Evolutionary conservation across 345 rosid genomes (phyloP).

Genomic region (Lepidium aucheri): DNA sequence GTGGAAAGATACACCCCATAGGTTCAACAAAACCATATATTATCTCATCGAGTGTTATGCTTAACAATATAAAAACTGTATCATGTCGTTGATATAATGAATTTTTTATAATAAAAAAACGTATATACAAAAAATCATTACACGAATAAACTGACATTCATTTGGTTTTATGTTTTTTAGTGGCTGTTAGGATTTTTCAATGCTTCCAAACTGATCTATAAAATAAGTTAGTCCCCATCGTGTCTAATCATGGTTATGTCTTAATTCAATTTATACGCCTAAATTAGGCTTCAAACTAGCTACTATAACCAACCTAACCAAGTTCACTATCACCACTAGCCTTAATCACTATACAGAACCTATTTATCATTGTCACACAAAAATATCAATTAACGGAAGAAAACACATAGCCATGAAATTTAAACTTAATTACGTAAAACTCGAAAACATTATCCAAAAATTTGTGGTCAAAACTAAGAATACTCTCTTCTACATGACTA

Average conservation of each 20-base stretch:
- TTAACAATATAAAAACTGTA: not conserved
- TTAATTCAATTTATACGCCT: constrained; percentile 2
- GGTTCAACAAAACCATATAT: not conserved
- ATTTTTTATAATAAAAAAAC: too few relatives aligned
- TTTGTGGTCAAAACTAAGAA: constrained; percentile 6
- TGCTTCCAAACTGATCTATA: not conserved
- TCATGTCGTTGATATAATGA: not conserved
- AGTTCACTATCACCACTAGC: not conserved
- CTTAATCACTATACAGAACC: not conserved
- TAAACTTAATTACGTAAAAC: constrained; percentile 14
- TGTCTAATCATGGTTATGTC: not conserved
- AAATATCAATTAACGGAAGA: not conserved
- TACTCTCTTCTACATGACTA: not conserved
- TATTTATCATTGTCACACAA: not conserved
- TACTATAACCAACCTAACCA: constrained; percentile 17
- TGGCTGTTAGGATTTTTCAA: not conserved
- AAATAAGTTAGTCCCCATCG: not conserved
- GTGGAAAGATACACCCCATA: not conserved
- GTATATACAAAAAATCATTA: too few relatives aligned
- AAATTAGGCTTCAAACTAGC: constrained; percentile 22
- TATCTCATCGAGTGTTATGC: not conserved
- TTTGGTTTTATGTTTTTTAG: not conserved
- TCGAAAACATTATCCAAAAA: not conserved
- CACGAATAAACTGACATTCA: too few relatives aligned
- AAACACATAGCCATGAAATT: not conserved